phyloP scores from a whole-genome alignment of 306 rosid species.

The Casuarina cunninghamiana region DNA sequence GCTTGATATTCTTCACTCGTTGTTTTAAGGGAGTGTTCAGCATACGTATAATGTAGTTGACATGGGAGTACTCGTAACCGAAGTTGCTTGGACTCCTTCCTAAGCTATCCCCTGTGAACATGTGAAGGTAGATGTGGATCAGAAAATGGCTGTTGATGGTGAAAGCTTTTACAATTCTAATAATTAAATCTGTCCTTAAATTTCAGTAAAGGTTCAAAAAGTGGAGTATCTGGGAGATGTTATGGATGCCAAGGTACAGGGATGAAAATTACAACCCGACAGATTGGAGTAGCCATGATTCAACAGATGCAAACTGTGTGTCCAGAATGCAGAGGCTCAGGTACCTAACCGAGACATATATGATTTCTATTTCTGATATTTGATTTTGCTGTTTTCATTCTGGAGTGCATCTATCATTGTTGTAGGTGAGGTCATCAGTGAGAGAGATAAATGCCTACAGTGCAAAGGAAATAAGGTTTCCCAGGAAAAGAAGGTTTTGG shows the following conservation, averaged over 20 bases:
- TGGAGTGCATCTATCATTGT: conserved; percentile 19
- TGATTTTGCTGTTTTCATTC: conserved; percentile 11
- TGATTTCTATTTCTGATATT: conserved; percentile 1
- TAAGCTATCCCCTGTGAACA: not conserved
- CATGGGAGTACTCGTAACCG: not conserved
- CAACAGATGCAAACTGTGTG: conserved; percentile 78
- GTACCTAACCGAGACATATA: conserved; percentile 37
- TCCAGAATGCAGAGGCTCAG: conserved; percentile 68
- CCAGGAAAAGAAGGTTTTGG: conserved; percentile 72
- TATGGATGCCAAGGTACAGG: conserved; percentile 76
- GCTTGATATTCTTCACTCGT: not conserved
- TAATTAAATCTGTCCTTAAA: conserved; percentile 4
- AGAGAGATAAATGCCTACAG: conserved; percentile 68
- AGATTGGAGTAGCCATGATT: conserved; percentile 67
- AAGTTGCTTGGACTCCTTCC: not conserved
- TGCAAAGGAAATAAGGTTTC: conserved; percentile 67
- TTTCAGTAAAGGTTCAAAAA: conserved; percentile 76
- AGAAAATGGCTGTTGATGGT: conserved; percentile 11
- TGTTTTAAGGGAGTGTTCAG: not conserved
- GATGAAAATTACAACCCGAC: conserved; percentile 60
- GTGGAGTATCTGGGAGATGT: conserved; percentile 64
- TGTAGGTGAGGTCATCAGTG: conserved; percentile 70
- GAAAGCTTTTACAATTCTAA: not conserved
- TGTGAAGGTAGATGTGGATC: not conserved
- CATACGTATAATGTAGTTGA: not conserved